Percentiles rank a stretch among this genome's conserved stretches.
Evolutionary conservation across 306 rosid species (phyloP).

Genomic region (Prunus mongolica): DNA sequence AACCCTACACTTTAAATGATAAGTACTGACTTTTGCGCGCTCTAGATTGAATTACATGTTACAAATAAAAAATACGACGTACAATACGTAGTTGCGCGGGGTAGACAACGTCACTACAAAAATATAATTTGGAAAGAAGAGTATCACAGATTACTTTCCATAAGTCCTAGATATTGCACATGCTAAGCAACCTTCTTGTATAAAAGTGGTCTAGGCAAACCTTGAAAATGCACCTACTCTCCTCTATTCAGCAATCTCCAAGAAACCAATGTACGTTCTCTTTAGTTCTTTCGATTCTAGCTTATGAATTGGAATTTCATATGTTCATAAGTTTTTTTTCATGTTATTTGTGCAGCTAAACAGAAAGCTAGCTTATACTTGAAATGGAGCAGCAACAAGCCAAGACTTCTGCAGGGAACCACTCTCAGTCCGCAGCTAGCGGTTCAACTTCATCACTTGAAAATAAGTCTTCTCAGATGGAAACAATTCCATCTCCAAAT

Average conservation of each 20-base stretch:
- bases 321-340: background rate
- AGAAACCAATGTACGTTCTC: background rate
- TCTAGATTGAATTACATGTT: background rate
- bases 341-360: background rate
- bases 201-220: background rate
- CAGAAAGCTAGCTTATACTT: background rate
- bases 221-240: background rate
- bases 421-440: background rate
- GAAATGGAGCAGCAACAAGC: background rate
- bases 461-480: background rate
- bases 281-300: background rate
- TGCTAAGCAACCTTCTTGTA: background rate
- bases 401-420: background rate
- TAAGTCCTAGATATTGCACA: background rate
- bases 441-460: background rate
- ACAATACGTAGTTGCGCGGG: accelerated
- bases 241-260: slow-evolving; percentile 1
- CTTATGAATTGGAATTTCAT: background rate
- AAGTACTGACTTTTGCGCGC: background rate
- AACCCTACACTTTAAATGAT: background rate
- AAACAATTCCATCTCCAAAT: background rate
- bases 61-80: background rate
- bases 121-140: background rate
- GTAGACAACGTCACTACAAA: background rate
- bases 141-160: background rate